Evolutionary conservation across 352 stramenopile species (phyloP).

Genomic region (Globisporangium mamillatum): DNA sequence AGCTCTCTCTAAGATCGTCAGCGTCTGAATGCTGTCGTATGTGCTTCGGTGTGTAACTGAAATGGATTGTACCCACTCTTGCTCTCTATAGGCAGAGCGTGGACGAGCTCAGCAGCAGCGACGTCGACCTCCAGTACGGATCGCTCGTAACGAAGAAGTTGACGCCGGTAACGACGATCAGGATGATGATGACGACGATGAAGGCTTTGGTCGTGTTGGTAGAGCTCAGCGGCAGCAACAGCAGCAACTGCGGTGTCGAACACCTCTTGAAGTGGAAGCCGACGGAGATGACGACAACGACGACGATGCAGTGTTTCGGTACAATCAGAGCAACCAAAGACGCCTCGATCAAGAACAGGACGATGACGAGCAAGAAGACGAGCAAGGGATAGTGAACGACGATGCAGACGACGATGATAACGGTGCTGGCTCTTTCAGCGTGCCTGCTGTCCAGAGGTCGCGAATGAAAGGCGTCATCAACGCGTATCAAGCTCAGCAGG

Average conservation of each 20-base stretch:
- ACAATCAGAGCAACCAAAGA: conserved; percentile 12
- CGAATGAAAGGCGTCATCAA: conserved; percentile 18
- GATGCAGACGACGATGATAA: neutral
- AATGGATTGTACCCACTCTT: neutral
- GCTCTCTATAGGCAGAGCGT: neutral
- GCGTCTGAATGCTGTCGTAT: neutral
- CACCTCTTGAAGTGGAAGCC: conserved; percentile 11
- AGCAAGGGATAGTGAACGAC: conserved; percentile 7
- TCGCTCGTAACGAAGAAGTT: neutral
- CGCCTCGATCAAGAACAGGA: neutral
- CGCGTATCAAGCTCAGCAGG: conserved; percentile 14
- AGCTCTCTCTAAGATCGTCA: neutral
- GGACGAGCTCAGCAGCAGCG: neutral
- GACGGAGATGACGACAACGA: conserved; percentile 27
- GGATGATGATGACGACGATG: conserved; percentile 14
- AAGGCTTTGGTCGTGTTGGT: neutral
- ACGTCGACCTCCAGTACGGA: neutral
- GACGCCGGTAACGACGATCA: conserved; percentile 8
- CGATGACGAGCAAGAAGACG: neutral
- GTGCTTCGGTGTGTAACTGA: neutral
- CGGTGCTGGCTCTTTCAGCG: neutral
- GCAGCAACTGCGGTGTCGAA: neutral
- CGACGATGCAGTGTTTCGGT: conserved; percentile 29
- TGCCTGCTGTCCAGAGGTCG: neutral
- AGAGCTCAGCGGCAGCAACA: neutral